Evolutionary conservation across 371 early-diverging fungal genomes (phyloP).

Genomic region (Nematocida sp.): DNA sequence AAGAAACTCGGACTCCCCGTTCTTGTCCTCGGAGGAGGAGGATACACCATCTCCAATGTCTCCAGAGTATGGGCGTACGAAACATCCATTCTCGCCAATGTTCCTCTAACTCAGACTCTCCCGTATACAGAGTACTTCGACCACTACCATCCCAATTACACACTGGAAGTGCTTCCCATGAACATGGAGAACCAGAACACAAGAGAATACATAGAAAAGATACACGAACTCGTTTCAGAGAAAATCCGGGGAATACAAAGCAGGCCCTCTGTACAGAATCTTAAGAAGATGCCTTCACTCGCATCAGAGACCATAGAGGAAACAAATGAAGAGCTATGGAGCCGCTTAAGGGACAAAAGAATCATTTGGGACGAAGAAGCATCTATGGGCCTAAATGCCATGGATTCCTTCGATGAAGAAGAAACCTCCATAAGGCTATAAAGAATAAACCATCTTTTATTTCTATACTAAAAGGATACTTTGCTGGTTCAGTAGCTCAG

Average conservation of each 20-base stretch:
- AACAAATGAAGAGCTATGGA: slow-evolving; percentile 63
- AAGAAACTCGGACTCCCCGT: slow-evolving; percentile 75
- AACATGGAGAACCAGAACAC: slow-evolving; percentile 86
- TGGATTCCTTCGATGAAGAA: slow-evolving; percentile 51
- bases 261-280: slow-evolving; percentile 93
- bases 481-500: slow-evolving; percentile 9
- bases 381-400: background rate
- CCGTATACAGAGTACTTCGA: slow-evolving; percentile 82
- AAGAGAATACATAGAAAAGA: slow-evolving; percentile 72
- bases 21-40: slow-evolving; percentile 83
- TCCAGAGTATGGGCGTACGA: slow-evolving; percentile 90
- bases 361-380: slow-evolving; percentile 39
- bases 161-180: slow-evolving; percentile 78
- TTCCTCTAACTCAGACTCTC: slow-evolving; percentile 74
- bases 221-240: slow-evolving; percentile 72
- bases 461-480: slow-evolving; percentile 3
- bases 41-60: slow-evolving; percentile 85
- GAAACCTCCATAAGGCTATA: background rate
- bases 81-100: slow-evolving; percentile 79
- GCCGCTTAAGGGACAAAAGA: slow-evolving; percentile 49
- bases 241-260: slow-evolving; percentile 78
- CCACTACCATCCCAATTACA: slow-evolving; percentile 77
- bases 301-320: slow-evolving; percentile 54
- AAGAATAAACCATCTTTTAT: no score
- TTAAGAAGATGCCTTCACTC: slow-evolving; percentile 70